phyloP scores from a whole-genome alignment of 1,139 yeast genomes.

The Kurtzmaniella quercitrusa region DNA sequence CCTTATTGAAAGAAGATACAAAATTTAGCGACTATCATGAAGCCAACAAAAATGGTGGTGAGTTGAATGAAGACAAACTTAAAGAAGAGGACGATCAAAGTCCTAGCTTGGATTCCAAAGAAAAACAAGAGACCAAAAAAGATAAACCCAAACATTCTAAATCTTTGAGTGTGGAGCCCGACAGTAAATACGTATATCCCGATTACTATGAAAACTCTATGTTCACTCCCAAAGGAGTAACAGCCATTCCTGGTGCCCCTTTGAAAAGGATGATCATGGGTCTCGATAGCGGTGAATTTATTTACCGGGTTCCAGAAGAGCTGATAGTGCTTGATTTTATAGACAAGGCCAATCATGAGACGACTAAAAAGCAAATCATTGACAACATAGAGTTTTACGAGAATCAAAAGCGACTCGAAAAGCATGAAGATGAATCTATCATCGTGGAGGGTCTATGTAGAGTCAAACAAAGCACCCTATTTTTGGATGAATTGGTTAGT shows the following conservation, averaged over 20 bases:
- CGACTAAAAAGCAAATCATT: conserved; percentile 24
- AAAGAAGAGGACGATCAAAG: conserved; percentile 8
- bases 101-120: neutral
- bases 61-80: conserved; percentile 28
- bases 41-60: conserved; percentile 17
- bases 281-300: conserved; percentile 37
- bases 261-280: conserved; percentile 30
- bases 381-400: conserved; percentile 23
- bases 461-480: conserved; percentile 14
- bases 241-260: conserved; percentile 37
- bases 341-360: conserved; percentile 38
- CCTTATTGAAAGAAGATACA: conserved; percentile 29
- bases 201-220: conserved; percentile 39
- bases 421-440: conserved; percentile 19
- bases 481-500: conserved; percentile 26
- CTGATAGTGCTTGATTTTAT: conserved; percentile 76
- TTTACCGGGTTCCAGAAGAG: conserved; percentile 67
- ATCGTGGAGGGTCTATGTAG: conserved; percentile 23
- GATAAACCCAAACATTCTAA: too few relatives aligned
- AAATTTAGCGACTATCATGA: neutral
- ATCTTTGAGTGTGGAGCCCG: conserved; percentile 15
- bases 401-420: conserved; percentile 16
- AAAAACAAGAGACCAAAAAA: neutral
- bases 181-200: conserved; percentile 34
- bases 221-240: conserved; percentile 35